A percentile compares a stretch with the other conserved stretches of the same genome.
phyloP scores from a whole-genome alignment of 768 basidiomycete genomes.

The Amyloporia xantha region DNA sequence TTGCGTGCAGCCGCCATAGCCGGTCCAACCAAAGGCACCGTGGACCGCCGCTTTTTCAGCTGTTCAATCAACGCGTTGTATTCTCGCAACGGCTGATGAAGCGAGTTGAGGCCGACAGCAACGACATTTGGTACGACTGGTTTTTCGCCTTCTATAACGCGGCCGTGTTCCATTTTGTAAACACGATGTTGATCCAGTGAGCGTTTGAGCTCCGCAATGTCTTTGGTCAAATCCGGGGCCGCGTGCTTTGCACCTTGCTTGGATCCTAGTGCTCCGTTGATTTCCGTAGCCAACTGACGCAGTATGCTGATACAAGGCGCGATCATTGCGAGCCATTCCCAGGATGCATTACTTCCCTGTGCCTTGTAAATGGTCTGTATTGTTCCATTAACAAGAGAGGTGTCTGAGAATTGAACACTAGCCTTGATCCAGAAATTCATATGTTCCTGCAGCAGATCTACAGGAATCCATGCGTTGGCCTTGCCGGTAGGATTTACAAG shows the following conservation, averaged over 20 bases:
- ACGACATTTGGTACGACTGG: constrained; percentile 14
- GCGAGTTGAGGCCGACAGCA: constrained; percentile 12
- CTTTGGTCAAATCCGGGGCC: constrained; percentile 21
- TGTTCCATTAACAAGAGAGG: too few relatives aligned
- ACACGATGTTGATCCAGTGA: constrained; percentile 18
- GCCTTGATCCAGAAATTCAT: constrained; percentile 28
- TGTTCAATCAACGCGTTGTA: constrained; percentile 21
- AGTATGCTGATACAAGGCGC: constrained; percentile 24
- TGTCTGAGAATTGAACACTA: too few relatives aligned
- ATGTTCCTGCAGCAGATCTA: constrained; percentile 29
- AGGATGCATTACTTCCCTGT: constrained; percentile 25
- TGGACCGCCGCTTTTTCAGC: constrained; percentile 11
- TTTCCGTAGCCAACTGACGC: constrained; percentile 17
- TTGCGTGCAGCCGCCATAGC: neutral
- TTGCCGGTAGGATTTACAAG: constrained; percentile 23
- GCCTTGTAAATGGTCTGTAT: constrained; percentile 20
- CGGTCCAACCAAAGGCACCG: neutral
- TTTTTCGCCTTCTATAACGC: constrained; percentile 15
- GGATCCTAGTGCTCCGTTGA: constrained; percentile 22
- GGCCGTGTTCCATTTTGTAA: constrained; percentile 14
- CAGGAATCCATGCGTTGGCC: constrained; percentile 17
- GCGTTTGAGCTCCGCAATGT: constrained; percentile 23
- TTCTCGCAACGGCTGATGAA: constrained; percentile 18
- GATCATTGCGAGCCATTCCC: constrained; percentile 27
- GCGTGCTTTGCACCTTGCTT: constrained; percentile 28